These are phyloP conservation scores for Penicillium sp. DNA, from an alignment of 2,329 filamentous ascomycete genomes.

Conservation along the genomic window DNA sequence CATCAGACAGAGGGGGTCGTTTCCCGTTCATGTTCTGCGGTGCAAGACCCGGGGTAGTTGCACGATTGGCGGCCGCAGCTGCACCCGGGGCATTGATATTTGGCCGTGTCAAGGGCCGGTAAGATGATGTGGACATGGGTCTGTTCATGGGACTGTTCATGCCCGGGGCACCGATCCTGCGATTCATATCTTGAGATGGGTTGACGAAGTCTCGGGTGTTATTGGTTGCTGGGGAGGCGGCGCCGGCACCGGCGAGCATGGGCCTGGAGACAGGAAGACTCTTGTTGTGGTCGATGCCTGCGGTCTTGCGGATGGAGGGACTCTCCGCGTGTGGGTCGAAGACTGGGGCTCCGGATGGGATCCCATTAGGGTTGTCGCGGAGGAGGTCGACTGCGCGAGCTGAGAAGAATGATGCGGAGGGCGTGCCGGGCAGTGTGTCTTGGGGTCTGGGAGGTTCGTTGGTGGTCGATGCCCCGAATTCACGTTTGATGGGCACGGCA, in stretches of 20 bases:
- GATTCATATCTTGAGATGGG: conserved; percentile 28
- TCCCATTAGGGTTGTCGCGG: conserved; percentile 43
- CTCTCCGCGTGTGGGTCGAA: conserved; percentile 70
- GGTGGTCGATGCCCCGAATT: no score
- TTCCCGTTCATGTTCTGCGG: conserved; percentile 34
- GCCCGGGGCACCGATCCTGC: conserved; percentile 31
- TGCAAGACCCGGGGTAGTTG: conserved; percentile 15
- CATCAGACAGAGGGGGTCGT: conserved; percentile 38
- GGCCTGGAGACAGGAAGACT: conserved; percentile 61
- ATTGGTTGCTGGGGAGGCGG: conserved; percentile 20
- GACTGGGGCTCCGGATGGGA: conserved; percentile 40
- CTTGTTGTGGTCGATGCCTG: conserved; percentile 70
- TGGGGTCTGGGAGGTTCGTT: no score
- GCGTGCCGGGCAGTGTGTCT: conserved; percentile 23
- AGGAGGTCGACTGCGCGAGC: conserved; percentile 56
- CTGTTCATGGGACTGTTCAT: conserved; percentile 28
- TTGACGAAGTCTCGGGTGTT: conserved; percentile 29
- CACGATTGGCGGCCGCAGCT: conserved; percentile 14
- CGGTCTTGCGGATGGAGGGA: conserved; percentile 80
- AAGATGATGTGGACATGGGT: conserved; percentile 33
- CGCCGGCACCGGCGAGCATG: conserved; percentile 26
- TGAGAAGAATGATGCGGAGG: conserved; percentile 57
- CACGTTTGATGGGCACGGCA: no score
- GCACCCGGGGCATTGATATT: conserved; percentile 22
- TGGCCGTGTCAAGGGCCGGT: conserved; percentile 38